Conservation (phyloP, 2,329 filamentous ascomycete species). For the Exophiala alcalophila region DNA sequence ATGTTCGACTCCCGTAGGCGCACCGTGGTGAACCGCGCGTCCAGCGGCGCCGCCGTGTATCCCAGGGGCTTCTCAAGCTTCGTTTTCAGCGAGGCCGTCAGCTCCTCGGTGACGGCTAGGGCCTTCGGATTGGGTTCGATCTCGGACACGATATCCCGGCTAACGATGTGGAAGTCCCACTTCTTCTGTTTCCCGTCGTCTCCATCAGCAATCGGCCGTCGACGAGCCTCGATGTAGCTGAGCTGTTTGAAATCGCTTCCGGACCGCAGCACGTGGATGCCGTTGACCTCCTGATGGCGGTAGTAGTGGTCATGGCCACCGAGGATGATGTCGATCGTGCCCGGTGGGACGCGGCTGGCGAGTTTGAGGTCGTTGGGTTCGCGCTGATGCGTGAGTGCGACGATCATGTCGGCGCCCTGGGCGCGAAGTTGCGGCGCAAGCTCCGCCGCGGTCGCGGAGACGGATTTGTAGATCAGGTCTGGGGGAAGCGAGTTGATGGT, state of each 20-base stretch:
- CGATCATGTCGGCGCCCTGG: conserved; percentile 76
- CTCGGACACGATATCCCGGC: conserved; percentile 68
- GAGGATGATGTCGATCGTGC: conserved; percentile 77
- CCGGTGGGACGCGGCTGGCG: conserved; percentile 66
- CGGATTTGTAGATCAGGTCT: conserved; percentile 76
- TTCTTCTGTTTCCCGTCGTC: no score
- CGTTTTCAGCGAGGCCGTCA: conserved; percentile 70
- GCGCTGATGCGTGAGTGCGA: conserved; percentile 79
- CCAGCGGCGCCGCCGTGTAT: conserved; percentile 76
- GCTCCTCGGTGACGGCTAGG: conserved; percentile 60
- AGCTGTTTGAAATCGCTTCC: conserved; percentile 91
- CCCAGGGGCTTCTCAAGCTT: conserved; percentile 80
- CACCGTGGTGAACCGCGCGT: conserved; percentile 82
- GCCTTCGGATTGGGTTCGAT: conserved; percentile 64
- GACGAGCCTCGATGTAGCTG: conserved; percentile 77
- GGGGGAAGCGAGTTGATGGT: conserved; percentile 86
- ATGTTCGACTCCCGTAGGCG: conserved; percentile 75
- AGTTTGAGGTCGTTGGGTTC: conserved; percentile 89
- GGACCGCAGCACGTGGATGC: conserved; percentile 78
- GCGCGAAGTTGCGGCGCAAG: conserved; percentile 69
- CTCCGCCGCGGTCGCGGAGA: conserved; percentile 70
- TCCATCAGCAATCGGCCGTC: conserved; percentile 42
- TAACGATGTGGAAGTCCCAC: conserved; percentile 77
- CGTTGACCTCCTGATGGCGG: conserved; percentile 70
- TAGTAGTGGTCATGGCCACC: conserved; percentile 93